Percentiles rank a stretch among this genome's conserved stretches.
Evolutionary conservation across 176 grass and related monocot species (phyloP).

Genomic region (Thinopyrum elongatum): DNA sequence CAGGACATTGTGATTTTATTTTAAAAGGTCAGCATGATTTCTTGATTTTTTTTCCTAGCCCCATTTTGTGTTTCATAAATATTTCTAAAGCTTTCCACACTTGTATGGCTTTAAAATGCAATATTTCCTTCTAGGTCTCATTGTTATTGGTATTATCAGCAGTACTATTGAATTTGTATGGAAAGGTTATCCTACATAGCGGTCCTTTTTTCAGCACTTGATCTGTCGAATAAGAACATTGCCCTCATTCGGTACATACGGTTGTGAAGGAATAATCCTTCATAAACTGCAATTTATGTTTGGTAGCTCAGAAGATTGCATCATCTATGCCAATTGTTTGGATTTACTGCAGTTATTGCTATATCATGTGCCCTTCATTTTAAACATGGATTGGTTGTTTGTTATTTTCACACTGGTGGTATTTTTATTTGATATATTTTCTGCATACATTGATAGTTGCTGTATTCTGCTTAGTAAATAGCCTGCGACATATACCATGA

Average conservation of each 20-base stretch:
- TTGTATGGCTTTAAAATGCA: neutral
- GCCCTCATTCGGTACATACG: too few relatives aligned
- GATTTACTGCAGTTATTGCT: too few relatives aligned
- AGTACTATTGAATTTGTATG: neutral
- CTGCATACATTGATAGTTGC: neutral
- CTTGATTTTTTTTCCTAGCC: neutral
- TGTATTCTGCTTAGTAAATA: neutral
- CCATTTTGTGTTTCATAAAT: neutral
- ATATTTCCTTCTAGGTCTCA: neutral
- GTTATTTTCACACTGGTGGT: neutral
- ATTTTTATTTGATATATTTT: neutral
- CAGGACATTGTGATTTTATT: neutral
- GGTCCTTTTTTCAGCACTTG: too few relatives aligned
- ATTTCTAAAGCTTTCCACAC: neutral
- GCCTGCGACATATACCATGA: neutral
- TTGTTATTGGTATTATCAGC: neutral
- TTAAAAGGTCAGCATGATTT: neutral
- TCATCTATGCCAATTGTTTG: too few relatives aligned
- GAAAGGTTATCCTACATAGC: neutral
- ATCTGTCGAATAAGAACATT: too few relatives aligned
- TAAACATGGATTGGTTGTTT: neutral
- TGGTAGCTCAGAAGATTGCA: too few relatives aligned
- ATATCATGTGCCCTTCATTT: too few relatives aligned
- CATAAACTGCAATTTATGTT: too few relatives aligned
- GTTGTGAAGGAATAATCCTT: too few relatives aligned